phyloP scores from a whole-genome alignment of 768 basidiomycete genomes.

The Punctularia strigosozonata region DNA sequence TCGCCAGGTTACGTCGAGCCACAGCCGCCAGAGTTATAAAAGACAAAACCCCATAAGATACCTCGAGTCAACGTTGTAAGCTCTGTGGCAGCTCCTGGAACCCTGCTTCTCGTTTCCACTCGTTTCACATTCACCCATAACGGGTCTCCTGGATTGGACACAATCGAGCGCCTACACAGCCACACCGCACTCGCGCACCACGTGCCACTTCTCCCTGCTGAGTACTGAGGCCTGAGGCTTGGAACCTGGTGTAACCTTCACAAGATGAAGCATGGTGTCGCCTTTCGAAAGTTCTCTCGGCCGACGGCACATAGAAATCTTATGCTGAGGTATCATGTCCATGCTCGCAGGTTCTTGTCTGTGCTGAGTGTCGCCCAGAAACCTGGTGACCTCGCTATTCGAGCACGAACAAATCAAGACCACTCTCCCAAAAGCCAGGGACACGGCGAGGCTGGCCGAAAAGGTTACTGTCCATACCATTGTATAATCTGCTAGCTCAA shows the following conservation, averaged over 20 bases:
- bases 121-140: too few relatives aligned
- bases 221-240: too few relatives aligned
- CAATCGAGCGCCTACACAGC: too few relatives aligned
- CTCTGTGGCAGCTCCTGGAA: too few relatives aligned
- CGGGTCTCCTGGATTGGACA: too few relatives aligned
- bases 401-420: constrained; percentile 95
- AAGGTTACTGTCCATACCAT: constrained; percentile 39
- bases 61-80: too few relatives aligned
- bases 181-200: too few relatives aligned
- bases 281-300: constrained; percentile 86
- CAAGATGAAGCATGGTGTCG: constrained; percentile 87
- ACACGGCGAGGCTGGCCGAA: constrained; percentile 83
- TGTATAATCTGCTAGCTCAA: background rate
- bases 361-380: constrained; percentile 34
- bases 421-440: constrained; percentile 89
- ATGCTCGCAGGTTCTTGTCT: background rate
- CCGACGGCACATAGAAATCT: constrained; percentile 86
- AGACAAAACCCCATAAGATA: too few relatives aligned
- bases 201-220: too few relatives aligned
- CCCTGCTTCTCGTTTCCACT: too few relatives aligned
- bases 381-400: constrained; percentile 87
- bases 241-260: background rate
- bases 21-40: too few relatives aligned
- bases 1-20: too few relatives aligned
- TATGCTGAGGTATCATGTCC: constrained; percentile 65